Conservation (phyloP, 2,329 filamentous ascomycete genomes). For the Colletotrichum tofieldiae region DNA sequence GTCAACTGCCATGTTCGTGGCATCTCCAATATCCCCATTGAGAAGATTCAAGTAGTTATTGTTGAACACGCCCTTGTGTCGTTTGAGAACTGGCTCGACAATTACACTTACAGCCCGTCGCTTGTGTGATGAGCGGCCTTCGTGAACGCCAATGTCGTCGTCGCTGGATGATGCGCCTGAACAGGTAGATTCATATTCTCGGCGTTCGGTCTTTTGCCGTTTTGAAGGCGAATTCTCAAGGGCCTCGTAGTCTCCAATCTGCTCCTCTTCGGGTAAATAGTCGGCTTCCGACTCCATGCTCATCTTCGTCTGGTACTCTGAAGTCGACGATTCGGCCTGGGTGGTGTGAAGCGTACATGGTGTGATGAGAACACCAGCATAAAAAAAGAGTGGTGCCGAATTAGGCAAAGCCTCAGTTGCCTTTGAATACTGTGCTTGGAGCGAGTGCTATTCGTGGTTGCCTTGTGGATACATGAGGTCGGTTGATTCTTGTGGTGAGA, state of each 20-base stretch:
- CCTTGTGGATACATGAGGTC: conserved; percentile 23
- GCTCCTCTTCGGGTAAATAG: conserved; percentile 22
- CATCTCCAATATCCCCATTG: conserved; percentile 73
- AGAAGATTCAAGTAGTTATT: conserved; percentile 65
- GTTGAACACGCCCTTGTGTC: conserved; percentile 61
- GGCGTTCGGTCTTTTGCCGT: not conserved
- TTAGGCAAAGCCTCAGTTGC: not conserved
- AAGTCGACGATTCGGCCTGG: conserved; percentile 27
- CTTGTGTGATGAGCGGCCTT: conserved; percentile 48
- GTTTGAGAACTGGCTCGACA: conserved; percentile 59
- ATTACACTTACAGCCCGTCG: conserved; percentile 47
- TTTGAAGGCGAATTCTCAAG: conserved; percentile 9
- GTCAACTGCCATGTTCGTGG: conserved; percentile 55
- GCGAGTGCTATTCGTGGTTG: conserved; percentile 7
- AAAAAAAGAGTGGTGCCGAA: not conserved
- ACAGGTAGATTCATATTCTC: not conserved
- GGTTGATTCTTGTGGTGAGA: conserved; percentile 7
- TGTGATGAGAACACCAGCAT: conserved; percentile 22
- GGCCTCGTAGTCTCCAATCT: not conserved
- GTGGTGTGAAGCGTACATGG: conserved; percentile 32
- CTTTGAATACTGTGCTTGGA: not conserved
- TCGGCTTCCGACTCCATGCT: conserved; percentile 52
- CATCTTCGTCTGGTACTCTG: conserved; percentile 27
- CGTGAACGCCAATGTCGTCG: conserved; percentile 6
- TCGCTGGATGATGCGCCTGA: not conserved